Percentiles rank a stretch among this genome's conserved stretches.
Evolutionary conservation across 768 basidiomycete genomes (phyloP).

Genomic region (Dioszegia aurantiaca): DNA sequence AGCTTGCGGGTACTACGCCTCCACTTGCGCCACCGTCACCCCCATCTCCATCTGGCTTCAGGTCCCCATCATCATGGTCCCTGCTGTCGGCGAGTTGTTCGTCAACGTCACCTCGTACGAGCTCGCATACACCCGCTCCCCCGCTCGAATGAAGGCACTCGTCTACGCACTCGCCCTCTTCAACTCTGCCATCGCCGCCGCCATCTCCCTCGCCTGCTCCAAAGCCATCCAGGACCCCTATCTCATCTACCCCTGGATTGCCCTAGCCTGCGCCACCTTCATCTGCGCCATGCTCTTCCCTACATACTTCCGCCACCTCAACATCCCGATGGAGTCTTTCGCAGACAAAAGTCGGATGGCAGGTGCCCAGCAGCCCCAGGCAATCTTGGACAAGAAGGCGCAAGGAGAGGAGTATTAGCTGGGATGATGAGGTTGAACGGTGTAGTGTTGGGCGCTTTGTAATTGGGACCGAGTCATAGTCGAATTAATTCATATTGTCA

Average conservation of each 20-base stretch:
- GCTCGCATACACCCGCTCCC: conserved; percentile 47
- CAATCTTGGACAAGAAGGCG: background rate
- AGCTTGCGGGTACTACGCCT: conserved; percentile 47
- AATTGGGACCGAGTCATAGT: too few relatives aligned
- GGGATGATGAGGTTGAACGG: background rate
- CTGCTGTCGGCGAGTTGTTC: conserved; percentile 42
- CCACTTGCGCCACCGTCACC: conserved; percentile 29
- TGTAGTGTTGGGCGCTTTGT: background rate
- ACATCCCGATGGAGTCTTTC: conserved; percentile 30
- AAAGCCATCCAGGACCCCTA: conserved; percentile 45
- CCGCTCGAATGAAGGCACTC: conserved; percentile 46
- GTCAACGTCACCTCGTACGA: conserved; percentile 41
- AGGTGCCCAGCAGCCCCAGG: conserved; percentile 18
- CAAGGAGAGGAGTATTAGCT: background rate
- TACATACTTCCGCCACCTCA: conserved; percentile 38
- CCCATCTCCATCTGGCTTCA: conserved; percentile 41
- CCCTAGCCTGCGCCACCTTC: conserved; percentile 20
- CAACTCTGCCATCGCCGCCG: conserved; percentile 41
- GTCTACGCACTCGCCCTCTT: conserved; percentile 29
- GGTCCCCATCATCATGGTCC: conserved; percentile 41
- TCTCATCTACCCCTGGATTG: conserved; percentile 43
- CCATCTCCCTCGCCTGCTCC: conserved; percentile 38
- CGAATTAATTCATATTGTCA: too few relatives aligned
- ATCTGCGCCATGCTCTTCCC: conserved; percentile 31
- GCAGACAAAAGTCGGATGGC: conserved; percentile 20